Evolutionary conservation across 2,329 filamentous ascomycete species (phyloP).

Genomic region (Aspergillus persii): DNA sequence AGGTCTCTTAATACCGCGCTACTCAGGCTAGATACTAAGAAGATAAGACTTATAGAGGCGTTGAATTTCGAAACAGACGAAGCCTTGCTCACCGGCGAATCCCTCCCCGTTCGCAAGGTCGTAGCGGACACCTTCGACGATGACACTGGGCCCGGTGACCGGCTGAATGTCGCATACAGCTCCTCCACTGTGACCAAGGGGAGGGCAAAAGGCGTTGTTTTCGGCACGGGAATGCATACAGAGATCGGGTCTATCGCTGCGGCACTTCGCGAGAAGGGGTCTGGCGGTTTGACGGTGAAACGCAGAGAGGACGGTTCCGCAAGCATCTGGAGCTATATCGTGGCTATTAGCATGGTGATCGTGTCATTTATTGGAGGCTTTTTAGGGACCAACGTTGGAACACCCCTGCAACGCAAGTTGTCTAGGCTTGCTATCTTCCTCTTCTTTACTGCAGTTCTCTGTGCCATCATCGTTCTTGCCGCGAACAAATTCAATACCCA

Average conservation of each 20-base stretch:
- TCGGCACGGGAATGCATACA: conserved; percentile 58
- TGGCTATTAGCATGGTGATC: conserved; percentile 49
- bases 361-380: conserved; percentile 59
- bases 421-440: conserved; percentile 63
- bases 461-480: conserved; percentile 64
- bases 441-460: conserved; percentile 62
- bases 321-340: conserved; percentile 48
- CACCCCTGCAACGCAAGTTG: conserved; percentile 64
- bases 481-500: conserved; percentile 54
- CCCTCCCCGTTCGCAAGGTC: conserved; percentile 55
- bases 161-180: conserved; percentile 58
- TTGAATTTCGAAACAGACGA: conserved; percentile 72
- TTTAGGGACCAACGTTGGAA: conserved; percentile 64
- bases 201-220: conserved; percentile 55
- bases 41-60: conserved; percentile 44
- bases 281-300: conserved; percentile 48
- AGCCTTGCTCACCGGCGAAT: conserved; percentile 60
- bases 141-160: conserved; percentile 55
- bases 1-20: conserved; percentile 26
- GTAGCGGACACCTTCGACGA: conserved; percentile 40
- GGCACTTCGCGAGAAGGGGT: conserved; percentile 58
- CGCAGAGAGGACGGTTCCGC: conserved; percentile 46
- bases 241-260: conserved; percentile 62
- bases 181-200: conserved; percentile 59
- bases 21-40: conserved; percentile 5